Evolutionary conservation across 2,329 filamentous ascomycete genomes (phyloP), one percentile per base, ranked within the genome.

Genomic region (Laburnicola sp.): DNA sequence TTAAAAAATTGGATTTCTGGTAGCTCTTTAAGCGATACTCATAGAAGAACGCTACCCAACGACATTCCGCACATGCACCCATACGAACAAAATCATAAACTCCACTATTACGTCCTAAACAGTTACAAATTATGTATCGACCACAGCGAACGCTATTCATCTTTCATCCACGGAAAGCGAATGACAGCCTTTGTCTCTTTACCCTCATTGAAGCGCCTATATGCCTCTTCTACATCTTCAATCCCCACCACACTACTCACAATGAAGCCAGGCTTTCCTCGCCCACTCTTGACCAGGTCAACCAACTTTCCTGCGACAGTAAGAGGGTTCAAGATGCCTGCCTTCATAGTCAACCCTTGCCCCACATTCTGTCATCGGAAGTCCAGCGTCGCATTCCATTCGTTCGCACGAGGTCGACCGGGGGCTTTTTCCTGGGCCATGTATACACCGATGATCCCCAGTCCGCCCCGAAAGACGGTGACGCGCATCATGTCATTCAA

Each of bases 401-500:
- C 23, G 8, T 23, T 4, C 16, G n/a, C 47, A n/a, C 2, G 35
- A 2, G 45, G 45, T 21, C 32, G 21, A 8, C 45, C 45, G 7
- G 32, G 25, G 34, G 21, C n/a, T 21, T 38, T 34, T 27, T 32
- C 23, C n/a, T 22, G 22, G 2, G 30, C 10, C 23, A 6, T 23
- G 35, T 58, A 67, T 7, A 64, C 38, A 4, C 63, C 63, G 2
- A 57, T 53, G 32, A 64, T 51, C 6, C 60, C 61, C 32, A 69
- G 62, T 4, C 62, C 65, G 16, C 65, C 63, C 1, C 54, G 57
- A 7, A 54, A 43, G 34, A 51, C 46, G 2, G 60, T 66, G 4
- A 69, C 62, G 28, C 54, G 55, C 34, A 69, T 60, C 27, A 59
- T 60, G 36, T 69, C 28, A 10, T 30, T 30, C 5, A 30, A 10